Evolutionary conservation across 2,329 filamentous ascomycete genomes (phyloP), one percentile per base, ranked within the genome.

Genomic region (Bipolaris sorokiniana): DNA sequence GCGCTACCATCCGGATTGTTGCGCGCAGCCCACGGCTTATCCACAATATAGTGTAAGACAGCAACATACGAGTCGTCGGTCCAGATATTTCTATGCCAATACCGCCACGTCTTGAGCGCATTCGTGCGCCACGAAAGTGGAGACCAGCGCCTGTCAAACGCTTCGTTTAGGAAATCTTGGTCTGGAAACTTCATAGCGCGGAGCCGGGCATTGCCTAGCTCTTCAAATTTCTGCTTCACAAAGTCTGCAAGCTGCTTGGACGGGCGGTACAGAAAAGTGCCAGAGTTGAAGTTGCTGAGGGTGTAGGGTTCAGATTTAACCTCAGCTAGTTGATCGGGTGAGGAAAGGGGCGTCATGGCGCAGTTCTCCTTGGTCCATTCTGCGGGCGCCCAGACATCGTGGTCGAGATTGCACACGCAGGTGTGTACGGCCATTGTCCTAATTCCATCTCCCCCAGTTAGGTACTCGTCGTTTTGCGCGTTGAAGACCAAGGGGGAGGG

Each of bases 1-100:
- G 79, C 82, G 3, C 54, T 59, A 1, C 80, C 79, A 56, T 81
- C 77, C 10, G 34, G 22, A 18, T 67, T 64, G 16, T 69, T 72
- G 16, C 78, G 73, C 48, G 72, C 75, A 36, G 79, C 76, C 83
- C 83, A 85, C 13, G 83, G 83, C 71, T 85, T 85, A 61, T 84
- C 82, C 6, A 84, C 81, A 53, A 85, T 83, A 52, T 84, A 85
- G 62, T 84, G 83, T 48, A 84, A 55, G 7, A 79, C 78, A 0
- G 78, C 72, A 3, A 84, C 78, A 26, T 80, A 76, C 1, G 78
- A 76, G 56, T 84, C 82, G 3, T 74, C 70, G 1, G 40, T 37
- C 82, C 82, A 84, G 20, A 84, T 78, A 34, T 79, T 77, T 5
- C 70, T 53, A 62, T 84, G 82, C 80, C 81, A 82, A 65, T 84